Evolutionary conservation across 257 asterid species (phyloP), one percentile per base, ranked within the genome.

Genomic region (Solanum neorickii): DNA sequence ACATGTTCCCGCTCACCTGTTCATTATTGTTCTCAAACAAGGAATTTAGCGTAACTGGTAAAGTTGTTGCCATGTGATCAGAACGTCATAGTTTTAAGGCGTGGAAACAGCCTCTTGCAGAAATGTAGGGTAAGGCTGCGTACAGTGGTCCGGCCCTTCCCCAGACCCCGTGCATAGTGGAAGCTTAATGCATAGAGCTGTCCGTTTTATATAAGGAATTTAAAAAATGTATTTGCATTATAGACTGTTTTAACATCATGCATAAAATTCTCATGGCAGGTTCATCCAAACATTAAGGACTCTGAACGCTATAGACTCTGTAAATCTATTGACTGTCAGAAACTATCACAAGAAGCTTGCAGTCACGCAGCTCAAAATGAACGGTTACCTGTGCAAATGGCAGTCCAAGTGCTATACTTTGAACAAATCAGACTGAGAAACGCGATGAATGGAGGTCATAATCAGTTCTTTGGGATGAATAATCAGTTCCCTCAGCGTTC

Each of bases 291-390:
- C 94, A 93, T 95, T 88, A 95, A 95, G 91, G 99, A 97, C 62
- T 91, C 98, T 0, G 99, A 97, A 35, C 91, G 98, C 2, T 94
- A 95, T 90, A 91, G 98, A 3, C 95, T 97, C 27, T 95, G 98
- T 94, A 97, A 97, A 80, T 91, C 96, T 9, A 95, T 97, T 3
- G 97, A 97, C 90, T 93, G 95, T 85, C 99, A 95, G 87, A 97
- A 95, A 80, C 93, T 97, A 6, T 93, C 98, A 0, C 98, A 97
- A 91, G 99, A 97, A 88, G 99, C 98, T 18, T 97, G 99, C 95
- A 97, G 98, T 94, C 99, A 97, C 31, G 99, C 99, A 8, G 98
- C 99, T 37, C 99, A 97, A 88, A 97, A 97, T 85, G 99, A 97
- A 86, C 90, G 98, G 3, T 89, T 97, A 2, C 99, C 99, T 0